Base-by-base conservation (phyloP, 2,329 filamentous ascomycete species). In the Monosporascus sp. region DNA sequence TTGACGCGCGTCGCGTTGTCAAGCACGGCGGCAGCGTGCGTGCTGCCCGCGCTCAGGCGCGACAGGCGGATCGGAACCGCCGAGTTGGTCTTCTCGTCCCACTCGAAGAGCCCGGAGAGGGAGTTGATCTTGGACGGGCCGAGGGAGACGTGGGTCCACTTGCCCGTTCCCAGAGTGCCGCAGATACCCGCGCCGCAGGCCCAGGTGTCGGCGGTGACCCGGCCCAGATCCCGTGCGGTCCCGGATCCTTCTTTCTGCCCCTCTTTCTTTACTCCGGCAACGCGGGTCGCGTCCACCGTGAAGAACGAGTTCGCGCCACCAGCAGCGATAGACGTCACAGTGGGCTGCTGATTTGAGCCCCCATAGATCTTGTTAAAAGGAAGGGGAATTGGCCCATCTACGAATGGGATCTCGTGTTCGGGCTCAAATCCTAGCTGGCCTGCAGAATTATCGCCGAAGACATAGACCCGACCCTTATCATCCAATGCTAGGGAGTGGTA, bases 381-480 rank as follows among this genome's bases (percentile, higher is more conserved):
- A 2, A 97, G 68, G 6, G 86, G 78, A 3, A 85, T 82, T 0
- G 94, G 91, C 0, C 79, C 78, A 59, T 93, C 88, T 24, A 88
- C 75, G 53, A 74, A 81, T 7, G 82, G 77, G 17, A 82, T 75
- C 28, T 86, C 81, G 0, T 80, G 68, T 48, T 84, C 84, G 51
- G 81, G 82, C 49, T 90, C 84, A 62, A 93, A 85, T n/a, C 93
- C 93, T 3, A 97, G 79, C 70, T 97, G 94, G n/a, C 94, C 94
- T 44, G 84, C 82, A 0, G 86, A 85, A 72, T 97, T 97, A 70
- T 97, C 92, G 38, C 94, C 94, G 72, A 96, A 97, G 7, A 85
- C 79, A 69, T 94, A 96, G 17, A 94, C 80, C 17, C 85, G 82
- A 17, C 93, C 93, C 50, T 87, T 78, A 55, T 82, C 81, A 65